These are phyloP conservation scores for Phyllosticta citribraziliensis DNA, from an alignment of 2,329 filamentous ascomycete species.

Conservation along the genomic window DNA sequence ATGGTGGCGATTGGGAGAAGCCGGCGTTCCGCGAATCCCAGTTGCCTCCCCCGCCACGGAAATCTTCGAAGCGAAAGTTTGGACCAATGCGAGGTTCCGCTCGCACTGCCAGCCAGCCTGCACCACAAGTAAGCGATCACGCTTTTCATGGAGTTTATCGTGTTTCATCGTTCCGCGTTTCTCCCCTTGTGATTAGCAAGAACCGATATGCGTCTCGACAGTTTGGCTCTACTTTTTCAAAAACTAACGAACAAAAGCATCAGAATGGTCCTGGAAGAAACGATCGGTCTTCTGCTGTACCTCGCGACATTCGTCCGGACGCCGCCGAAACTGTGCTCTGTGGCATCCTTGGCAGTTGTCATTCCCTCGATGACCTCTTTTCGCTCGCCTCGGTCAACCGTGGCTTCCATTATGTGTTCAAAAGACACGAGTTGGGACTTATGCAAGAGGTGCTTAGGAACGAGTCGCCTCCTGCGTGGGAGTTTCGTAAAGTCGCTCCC, in stretches of 20 bases:
- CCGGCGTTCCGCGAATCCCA: neutral
- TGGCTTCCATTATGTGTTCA: constrained; percentile 49
- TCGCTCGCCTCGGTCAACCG: constrained; percentile 44
- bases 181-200: neutral
- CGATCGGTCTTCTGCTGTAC: neutral
- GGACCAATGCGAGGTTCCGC: neutral
- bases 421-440: constrained; percentile 45
- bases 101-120: neutral
- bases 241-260: neutral
- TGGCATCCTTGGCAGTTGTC: constrained; percentile 40
- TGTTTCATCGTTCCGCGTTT: neutral
- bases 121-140: neutral
- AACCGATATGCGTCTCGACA: neutral
- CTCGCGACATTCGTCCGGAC: constrained; percentile 13
- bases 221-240: neutral
- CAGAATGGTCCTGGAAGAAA: neutral
- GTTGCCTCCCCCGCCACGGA: neutral
- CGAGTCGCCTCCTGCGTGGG: constrained; percentile 50
- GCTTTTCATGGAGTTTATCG: neutral
- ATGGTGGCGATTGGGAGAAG: neutral
- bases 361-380: constrained; percentile 46
- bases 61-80: neutral
- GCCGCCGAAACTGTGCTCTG: constrained; percentile 43
- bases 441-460: constrained; percentile 42
- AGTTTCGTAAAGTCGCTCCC: constrained; percentile 48